A percentile compares a stretch with the other conserved stretches of the same genome.
Evolutionary conservation across 106 monocot species (phyloP).

Genomic region (Narthecium ossifragum): DNA sequence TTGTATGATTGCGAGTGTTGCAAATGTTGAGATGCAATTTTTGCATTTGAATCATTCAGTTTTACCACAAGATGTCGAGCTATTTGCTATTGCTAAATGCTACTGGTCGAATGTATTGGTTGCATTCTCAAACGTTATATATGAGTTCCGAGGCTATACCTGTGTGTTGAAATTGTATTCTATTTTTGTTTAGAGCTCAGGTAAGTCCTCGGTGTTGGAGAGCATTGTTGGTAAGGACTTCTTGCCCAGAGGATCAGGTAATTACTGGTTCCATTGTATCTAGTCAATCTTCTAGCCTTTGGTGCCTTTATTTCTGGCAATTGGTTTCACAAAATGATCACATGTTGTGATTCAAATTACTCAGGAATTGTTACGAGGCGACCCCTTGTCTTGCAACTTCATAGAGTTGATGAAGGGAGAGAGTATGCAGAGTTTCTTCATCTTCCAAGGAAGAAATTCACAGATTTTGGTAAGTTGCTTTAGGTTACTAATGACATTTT

Average conservation of each 20-base stretch:
- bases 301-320: not conserved
- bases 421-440: constrained; percentile 93
- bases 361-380: constrained; percentile 89
- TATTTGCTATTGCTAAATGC: too few species aligned
- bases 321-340: not conserved
- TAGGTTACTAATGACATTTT: not conserved
- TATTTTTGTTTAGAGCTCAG: constrained; percentile 41
- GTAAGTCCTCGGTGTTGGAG: constrained; percentile 60
- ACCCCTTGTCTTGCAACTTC: constrained; percentile 88
- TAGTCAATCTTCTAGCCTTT: not conserved
- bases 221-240: constrained; percentile 63
- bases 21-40: too few species aligned
- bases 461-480: constrained; percentile 74
- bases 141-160: too few species aligned
- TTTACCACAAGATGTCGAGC: too few species aligned
- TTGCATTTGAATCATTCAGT: too few species aligned
- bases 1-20: too few species aligned
- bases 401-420: constrained; percentile 67
- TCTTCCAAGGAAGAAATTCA: constrained; percentile 66
- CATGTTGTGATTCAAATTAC: constrained; percentile 1
- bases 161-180: not conserved
- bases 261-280: not conserved
- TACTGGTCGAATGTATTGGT: too few species aligned
- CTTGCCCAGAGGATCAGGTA: constrained; percentile 59
- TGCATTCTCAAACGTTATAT: too few species aligned